Evolutionary conservation across 148 eudicot genomes (phyloP).

Genomic region (Mesembryanthemum crystallinum): DNA sequence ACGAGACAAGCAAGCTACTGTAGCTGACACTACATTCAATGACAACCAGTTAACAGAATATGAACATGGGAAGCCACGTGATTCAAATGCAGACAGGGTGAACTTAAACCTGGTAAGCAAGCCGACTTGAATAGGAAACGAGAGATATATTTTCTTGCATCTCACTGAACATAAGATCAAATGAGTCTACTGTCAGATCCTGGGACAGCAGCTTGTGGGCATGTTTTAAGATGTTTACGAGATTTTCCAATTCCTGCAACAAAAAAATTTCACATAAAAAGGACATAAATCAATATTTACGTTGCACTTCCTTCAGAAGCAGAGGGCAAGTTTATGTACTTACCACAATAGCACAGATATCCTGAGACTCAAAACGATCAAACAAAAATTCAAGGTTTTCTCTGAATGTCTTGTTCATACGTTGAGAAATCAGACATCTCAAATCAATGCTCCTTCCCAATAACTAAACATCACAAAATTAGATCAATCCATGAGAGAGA

Average conservation of each 20-base stretch:
- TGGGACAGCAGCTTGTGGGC: slow-evolving; percentile 74
- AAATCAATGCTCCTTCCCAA: slow-evolving; percentile 87
- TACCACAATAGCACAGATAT: slow-evolving; percentile 88
- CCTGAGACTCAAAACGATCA: slow-evolving; percentile 96
- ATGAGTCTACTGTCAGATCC: slow-evolving; percentile 76
- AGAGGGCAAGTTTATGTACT: slow-evolving; percentile 25
- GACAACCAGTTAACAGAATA: neutral
- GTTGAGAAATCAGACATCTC: slow-evolving; percentile 83
- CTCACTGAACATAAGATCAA: slow-evolving; percentile 76
- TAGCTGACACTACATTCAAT: neutral
- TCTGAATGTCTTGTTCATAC: slow-evolving; percentile 88
- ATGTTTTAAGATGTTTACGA: slow-evolving; percentile 67
- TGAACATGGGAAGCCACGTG: neutral
- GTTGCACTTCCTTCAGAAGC: slow-evolving; percentile 1
- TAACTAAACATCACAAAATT: slow-evolving; percentile 40
- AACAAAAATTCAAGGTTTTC: slow-evolving; percentile 91
- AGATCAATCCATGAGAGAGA: slow-evolving; percentile 6
- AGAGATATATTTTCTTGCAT: slow-evolving; percentile 96
- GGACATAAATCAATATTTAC: slow-evolving; percentile 10
- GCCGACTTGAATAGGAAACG: slow-evolving; percentile 97
- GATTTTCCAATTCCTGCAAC: slow-evolving; percentile 90
- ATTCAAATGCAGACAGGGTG: neutral
- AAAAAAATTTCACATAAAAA: slow-evolving; percentile 10
- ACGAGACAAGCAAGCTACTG: neutral
- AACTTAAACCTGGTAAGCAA: slow-evolving; percentile 79